Conservation (phyloP, 2,329 filamentous ascomycete genomes). For the Nothomitra cinnamomea region DNA sequence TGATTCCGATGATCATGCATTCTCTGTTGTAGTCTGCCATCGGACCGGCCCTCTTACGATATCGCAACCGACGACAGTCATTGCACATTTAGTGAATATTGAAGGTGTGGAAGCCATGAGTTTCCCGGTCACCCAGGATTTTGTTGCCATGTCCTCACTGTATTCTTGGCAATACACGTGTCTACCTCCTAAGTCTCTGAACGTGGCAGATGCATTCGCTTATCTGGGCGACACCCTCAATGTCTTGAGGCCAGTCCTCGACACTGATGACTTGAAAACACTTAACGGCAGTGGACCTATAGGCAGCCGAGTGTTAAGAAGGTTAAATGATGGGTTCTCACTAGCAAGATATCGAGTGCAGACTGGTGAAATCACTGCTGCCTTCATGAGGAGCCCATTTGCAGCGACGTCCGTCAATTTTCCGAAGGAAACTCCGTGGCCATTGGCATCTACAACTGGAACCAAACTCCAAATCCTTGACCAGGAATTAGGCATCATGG, state of each 20-base stretch:
- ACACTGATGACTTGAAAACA: neutral
- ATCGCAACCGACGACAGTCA: neutral
- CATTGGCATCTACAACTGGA: neutral
- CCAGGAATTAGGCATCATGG: slow-evolving; percentile 7
- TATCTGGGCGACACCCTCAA: neutral
- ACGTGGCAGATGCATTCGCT: slow-evolving; percentile 20
- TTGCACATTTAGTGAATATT: slow-evolving; percentile 18
- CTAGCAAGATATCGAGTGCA: slow-evolving; percentile 19
- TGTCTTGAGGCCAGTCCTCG: neutral
- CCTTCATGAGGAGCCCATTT: slow-evolving; percentile 24
- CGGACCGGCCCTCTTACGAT: too few relatives aligned
- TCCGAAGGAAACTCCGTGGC: neutral
- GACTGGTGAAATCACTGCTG: slow-evolving; percentile 25
- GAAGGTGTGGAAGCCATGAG: slow-evolving; percentile 20
- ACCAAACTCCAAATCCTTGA: slow-evolving; percentile 7
- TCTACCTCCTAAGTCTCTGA: slow-evolving; percentile 19
- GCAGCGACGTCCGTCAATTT: slow-evolving; percentile 16
- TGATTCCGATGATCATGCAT: too few relatives aligned
- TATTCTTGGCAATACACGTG: slow-evolving; percentile 26
- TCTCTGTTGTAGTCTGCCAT: too few relatives aligned
- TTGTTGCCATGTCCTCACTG: slow-evolving; percentile 22
- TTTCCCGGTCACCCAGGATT: too few relatives aligned
- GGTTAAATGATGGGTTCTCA: slow-evolving; percentile 16
- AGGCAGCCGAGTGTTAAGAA: too few relatives aligned
- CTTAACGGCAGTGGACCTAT: too few relatives aligned